phyloP scores from a whole-genome alignment of 306 rosid species.

The Fagus crenata region DNA sequence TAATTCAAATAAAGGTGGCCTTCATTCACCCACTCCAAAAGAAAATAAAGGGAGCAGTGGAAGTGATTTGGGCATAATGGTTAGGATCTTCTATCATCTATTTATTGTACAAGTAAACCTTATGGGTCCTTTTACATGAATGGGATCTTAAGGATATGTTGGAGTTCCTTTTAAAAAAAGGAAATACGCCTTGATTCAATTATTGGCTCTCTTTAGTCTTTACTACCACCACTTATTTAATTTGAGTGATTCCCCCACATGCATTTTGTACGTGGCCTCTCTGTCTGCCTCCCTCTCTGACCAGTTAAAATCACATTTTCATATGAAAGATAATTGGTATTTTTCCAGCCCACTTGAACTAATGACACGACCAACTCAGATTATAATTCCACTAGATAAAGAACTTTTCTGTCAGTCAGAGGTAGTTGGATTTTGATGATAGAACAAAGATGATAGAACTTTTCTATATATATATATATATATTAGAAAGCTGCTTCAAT shows the following conservation, averaged over 20 bases:
- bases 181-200: conserved; percentile 32
- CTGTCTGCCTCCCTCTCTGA: background rate
- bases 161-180: conserved; percentile 18
- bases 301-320: conserved; percentile 17
- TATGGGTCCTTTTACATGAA: conserved; percentile 12
- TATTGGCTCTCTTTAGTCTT: conserved; percentile 1
- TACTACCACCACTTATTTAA: conserved; percentile 11
- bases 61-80: conserved; percentile 33
- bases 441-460: background rate
- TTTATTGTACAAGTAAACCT: conserved; percentile 23
- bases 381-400: conserved; percentile 33
- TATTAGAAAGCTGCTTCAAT: too few species aligned
- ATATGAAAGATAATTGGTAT: conserved; percentile 20
- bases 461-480: too few species aligned
- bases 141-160: conserved; percentile 56
- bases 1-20: conserved; percentile 50
- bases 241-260: conserved; percentile 37
- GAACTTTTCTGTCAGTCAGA: conserved; percentile 34
- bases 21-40: conserved; percentile 45
- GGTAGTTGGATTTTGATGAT: conserved; percentile 12
- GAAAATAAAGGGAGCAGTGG: conserved; percentile 40
- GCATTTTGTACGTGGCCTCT: conserved; percentile 23
- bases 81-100: conserved; percentile 51
- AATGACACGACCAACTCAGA: conserved; percentile 44
- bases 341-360: conserved; percentile 32